Percentiles rank a stretch among this genome's conserved stretches.
Conservation (phyloP, 495 filamentous ascomycete species). For the Podospora pseudocomata region DNA sequence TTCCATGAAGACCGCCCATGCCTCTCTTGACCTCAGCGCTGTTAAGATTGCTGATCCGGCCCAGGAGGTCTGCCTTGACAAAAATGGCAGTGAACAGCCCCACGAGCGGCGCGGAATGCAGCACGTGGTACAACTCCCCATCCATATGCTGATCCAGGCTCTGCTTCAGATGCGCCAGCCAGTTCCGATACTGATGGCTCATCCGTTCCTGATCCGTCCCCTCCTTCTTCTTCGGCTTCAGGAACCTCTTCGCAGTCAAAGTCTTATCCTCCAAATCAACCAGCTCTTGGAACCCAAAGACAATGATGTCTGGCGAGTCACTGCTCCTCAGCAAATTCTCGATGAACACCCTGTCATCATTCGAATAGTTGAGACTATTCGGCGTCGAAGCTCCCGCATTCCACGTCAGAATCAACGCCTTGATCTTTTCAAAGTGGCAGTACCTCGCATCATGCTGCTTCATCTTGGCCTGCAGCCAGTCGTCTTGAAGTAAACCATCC, state of each 20-base stretch:
- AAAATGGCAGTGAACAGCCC: slow-evolving; percentile 96
- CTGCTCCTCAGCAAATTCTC: slow-evolving; percentile 65
- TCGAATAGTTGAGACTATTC: slow-evolving; percentile 65
- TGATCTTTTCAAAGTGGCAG: slow-evolving; percentile 79
- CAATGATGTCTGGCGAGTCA: slow-evolving; percentile 78
- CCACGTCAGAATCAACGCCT: slow-evolving; percentile 81
- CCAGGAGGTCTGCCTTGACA: slow-evolving; percentile 72
- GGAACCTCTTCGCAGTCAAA: slow-evolving; percentile 82
- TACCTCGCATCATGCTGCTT: slow-evolving; percentile 74
- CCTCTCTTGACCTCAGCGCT: slow-evolving; percentile 88
- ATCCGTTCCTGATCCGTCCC: slow-evolving; percentile 87
- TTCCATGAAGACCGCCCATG: slow-evolving; percentile 89
- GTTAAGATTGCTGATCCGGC: slow-evolving; percentile 69
- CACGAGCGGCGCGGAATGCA: slow-evolving; percentile 85
- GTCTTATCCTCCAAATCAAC: slow-evolving; percentile 97
- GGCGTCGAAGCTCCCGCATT: slow-evolving; percentile 93
- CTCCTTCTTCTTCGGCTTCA: slow-evolving; percentile 85
- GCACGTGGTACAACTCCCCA: slow-evolving; percentile 72
- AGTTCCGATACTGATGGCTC: slow-evolving; percentile 95
- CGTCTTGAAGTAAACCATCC: slow-evolving; percentile 91
- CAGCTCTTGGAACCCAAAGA: slow-evolving; percentile 97
- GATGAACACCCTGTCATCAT: slow-evolving; percentile 69
- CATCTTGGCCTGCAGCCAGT: slow-evolving; percentile 91
- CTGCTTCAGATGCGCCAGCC: slow-evolving; percentile 82
- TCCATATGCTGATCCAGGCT: slow-evolving; percentile 75